Evolutionary conservation across 2,329 filamentous ascomycete species (phyloP), one percentile per base, ranked within the genome.

Genomic region (Fusarium foetens): DNA sequence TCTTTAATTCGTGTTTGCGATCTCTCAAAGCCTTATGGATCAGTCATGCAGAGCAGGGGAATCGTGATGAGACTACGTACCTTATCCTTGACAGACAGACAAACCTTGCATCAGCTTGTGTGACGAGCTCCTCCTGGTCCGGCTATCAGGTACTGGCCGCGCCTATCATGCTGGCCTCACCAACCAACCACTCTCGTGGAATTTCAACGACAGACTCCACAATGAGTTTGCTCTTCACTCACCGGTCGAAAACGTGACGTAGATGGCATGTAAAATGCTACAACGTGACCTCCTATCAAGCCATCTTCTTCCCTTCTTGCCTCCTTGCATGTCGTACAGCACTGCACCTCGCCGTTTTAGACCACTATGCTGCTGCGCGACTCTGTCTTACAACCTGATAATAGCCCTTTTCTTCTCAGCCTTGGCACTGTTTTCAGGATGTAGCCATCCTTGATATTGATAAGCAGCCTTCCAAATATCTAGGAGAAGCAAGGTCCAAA

Each of bases 231-330:
- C 21, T 51, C 66, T 65, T 66, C 58, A 63, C 63, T 77, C 63
- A 77, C 75, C 75, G 75, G 75, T 77, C 72, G 60, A 70, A 72
- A 67, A 67, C 72, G 55, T 66, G 65, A 66, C 69, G 66, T 70
- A 69, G 55, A 74, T 73, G 64, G 61, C 63, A 67, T 64, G 73
- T 64, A 63, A 68, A 68, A 54, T 33, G 33, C 53, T 66, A 59
- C 63, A 66, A 70, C 58, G 67, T 70, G 70, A 73, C 61, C 64
- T 58, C 61, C 49, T 46, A 48, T 25, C 23, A 35, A 35, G n/a
- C n/a, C 31, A 25, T 14, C 31, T 35, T 25, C 31, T 35, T 35
- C 31, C 21, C 29, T 33, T 10, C 21, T 48, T 48, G 27, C 59
- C 58, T 65, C 62, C 55, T 58, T 71, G 68, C 66, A 36, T 74